Conservation (phyloP, 2,329 filamentous ascomycete genomes). For the Diaporthe vaccinii region DNA sequence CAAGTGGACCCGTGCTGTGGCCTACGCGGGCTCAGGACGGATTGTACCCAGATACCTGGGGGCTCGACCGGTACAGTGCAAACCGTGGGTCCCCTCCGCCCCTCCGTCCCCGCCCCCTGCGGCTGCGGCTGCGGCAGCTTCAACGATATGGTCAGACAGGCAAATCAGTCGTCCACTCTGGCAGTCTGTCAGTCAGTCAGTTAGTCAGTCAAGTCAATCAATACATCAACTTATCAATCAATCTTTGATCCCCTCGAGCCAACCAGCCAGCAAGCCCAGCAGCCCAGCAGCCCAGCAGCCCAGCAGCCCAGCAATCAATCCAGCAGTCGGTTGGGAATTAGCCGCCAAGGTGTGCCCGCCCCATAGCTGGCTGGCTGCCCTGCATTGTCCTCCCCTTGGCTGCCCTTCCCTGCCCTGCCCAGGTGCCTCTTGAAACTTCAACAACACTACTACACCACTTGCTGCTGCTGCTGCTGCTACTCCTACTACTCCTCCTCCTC, state of each 20-base stretch:
- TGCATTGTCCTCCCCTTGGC: constrained; percentile 13
- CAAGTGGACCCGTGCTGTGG: constrained; percentile 8
- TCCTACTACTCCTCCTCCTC: background rate
- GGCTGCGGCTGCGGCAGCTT: background rate
- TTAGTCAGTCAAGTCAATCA: background rate
- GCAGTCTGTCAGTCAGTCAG: background rate
- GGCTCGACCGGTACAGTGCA: background rate
- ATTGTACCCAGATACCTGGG: background rate
- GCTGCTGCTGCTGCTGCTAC: background rate
- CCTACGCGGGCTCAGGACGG: constrained; percentile 8
- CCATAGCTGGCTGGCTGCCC: background rate
- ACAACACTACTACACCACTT: constrained; percentile 4
- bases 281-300: background rate
- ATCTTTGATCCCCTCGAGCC: background rate
- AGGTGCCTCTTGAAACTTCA: constrained; percentile 22
- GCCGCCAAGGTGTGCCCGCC: constrained; percentile 4
- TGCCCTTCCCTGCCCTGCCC: constrained; percentile 5
- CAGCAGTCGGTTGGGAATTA: background rate
- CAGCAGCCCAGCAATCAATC: background rate
- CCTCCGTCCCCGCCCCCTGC: background rate
- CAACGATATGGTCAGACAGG: background rate
- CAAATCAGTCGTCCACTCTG: background rate
- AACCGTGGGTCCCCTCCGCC: background rate
- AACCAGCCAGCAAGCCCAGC: background rate
- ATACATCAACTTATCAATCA: background rate